Conservation (phyloP, 2,329 filamentous ascomycete genomes). For the Dendrostoma leiphaemia region DNA sequence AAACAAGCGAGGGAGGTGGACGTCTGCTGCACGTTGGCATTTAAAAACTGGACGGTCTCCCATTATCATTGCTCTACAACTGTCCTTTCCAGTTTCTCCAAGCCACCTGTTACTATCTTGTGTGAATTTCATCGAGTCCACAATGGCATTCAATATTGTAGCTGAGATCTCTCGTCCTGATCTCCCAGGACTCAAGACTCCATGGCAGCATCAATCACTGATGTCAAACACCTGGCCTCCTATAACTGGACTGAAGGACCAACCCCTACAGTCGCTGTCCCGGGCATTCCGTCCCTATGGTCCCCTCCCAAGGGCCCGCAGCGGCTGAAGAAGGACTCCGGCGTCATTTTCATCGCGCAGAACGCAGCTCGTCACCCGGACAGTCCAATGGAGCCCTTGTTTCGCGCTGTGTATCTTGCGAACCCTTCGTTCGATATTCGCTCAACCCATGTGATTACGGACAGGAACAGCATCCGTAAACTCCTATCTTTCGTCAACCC, state of each 20-base stretch:
- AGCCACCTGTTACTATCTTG: no score
- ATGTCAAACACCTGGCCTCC: constrained; percentile 41
- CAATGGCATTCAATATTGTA: background rate
- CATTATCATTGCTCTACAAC: no score
- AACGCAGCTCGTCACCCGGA: constrained; percentile 43
- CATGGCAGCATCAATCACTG: constrained; percentile 28
- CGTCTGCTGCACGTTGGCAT: no score
- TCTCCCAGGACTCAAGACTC: constrained; percentile 19
- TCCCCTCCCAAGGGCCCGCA: constrained; percentile 25
- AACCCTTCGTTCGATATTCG: constrained; percentile 38
- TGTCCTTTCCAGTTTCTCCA: no score
- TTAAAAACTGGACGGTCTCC: no score
- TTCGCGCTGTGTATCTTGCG: constrained; percentile 38
- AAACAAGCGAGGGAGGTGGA: no score
- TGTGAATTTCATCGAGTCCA: no score
- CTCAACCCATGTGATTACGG: constrained; percentile 40
- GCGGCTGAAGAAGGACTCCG: constrained; percentile 33
- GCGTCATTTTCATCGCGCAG: constrained; percentile 40
- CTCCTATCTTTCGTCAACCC: constrained; percentile 42
- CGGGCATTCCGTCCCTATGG: constrained; percentile 41
- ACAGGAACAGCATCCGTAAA: constrained; percentile 48
- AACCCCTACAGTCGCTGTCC: constrained; percentile 42
- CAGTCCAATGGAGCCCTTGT: constrained; percentile 44
- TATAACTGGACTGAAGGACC: constrained; percentile 48
- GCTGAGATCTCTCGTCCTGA: constrained; percentile 21